Conservation (phyloP, 2,329 filamentous ascomycete species). For the Colletotrichum tropicicola region DNA sequence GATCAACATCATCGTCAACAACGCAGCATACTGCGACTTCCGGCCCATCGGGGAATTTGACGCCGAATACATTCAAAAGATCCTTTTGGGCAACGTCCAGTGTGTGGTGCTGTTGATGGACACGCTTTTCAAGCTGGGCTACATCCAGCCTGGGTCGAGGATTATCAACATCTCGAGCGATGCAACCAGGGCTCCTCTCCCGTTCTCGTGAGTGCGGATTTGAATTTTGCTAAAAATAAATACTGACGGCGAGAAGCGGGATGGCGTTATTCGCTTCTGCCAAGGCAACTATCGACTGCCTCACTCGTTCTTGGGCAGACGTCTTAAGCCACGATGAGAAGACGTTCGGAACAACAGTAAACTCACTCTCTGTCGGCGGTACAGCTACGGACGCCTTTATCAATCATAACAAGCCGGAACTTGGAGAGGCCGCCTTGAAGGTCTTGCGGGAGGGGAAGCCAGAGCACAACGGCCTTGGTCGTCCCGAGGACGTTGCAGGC, state of each 20-base stretch:
- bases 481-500: conserved; percentile 46
- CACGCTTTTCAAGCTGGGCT: conserved; percentile 39
- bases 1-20: conserved; percentile 45
- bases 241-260: not conserved
- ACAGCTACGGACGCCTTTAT: conserved; percentile 45
- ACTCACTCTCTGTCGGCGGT: conserved; percentile 41
- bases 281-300: conserved; percentile 44
- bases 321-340: conserved; percentile 44
- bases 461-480: conserved; percentile 34
- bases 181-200: not conserved
- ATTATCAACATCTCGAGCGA: conserved; percentile 44
- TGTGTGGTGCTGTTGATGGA: conserved; percentile 46
- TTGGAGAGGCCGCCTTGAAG: not conserved
- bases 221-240: too few relatives aligned
- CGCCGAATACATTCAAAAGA: conserved; percentile 38
- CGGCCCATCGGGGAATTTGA: conserved; percentile 40
- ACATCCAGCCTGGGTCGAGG: conserved; percentile 42
- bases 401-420: conserved; percentile 35
- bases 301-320: conserved; percentile 46
- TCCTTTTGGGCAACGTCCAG: conserved; percentile 45
- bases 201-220: not conserved
- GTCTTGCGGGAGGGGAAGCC: not conserved
- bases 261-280: conserved; percentile 42
- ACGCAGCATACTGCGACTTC: conserved; percentile 36
- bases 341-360: conserved; percentile 46